Percentiles rank a stretch among this genome's conserved stretches.
These are phyloP conservation scores for Diutina mesorugosa DNA, from an alignment of 1,139 yeast genomes.

Conservation along the genomic window DNA sequence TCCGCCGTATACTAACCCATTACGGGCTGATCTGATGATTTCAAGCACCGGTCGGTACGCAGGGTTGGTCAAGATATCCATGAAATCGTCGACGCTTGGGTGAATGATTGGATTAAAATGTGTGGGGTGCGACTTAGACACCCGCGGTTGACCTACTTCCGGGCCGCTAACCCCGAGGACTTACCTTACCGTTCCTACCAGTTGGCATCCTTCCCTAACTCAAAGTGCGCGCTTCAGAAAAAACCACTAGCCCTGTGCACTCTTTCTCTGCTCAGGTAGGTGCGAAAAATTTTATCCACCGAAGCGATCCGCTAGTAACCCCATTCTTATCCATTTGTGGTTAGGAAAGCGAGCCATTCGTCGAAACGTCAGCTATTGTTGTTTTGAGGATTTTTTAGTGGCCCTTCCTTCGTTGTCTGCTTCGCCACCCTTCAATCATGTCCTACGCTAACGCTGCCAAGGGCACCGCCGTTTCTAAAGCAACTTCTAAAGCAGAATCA, in stretches of 20 bases:
- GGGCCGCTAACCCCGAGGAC: neutral
- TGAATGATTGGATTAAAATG: neutral
- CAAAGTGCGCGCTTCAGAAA: neutral
- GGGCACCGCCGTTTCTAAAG: neutral
- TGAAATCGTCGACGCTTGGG: neutral
- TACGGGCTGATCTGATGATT: conserved; percentile 26
- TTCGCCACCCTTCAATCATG: neutral
- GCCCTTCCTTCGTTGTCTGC: neutral
- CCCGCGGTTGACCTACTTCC: neutral
- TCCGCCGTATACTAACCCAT: conserved; percentile 62
- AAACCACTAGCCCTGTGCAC: neutral
- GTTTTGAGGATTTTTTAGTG: neutral
- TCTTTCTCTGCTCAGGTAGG: neutral
- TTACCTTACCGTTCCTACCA: neutral
- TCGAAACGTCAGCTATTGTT: neutral
- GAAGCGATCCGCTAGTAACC: neutral
- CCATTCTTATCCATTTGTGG: neutral
- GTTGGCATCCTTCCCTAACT: neutral
- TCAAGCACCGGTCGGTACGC: conserved; percentile 25
- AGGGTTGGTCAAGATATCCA: conserved; percentile 5
- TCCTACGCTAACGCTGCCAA: conserved; percentile 1
- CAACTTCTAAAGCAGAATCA: neutral
- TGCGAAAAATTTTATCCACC: conserved; percentile 1
- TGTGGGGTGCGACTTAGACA: neutral
- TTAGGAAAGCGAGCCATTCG: conserved; percentile 1